phyloP scores from a whole-genome alignment of 352 stramenopile species.

The Globisporangium camurandrum region DNA sequence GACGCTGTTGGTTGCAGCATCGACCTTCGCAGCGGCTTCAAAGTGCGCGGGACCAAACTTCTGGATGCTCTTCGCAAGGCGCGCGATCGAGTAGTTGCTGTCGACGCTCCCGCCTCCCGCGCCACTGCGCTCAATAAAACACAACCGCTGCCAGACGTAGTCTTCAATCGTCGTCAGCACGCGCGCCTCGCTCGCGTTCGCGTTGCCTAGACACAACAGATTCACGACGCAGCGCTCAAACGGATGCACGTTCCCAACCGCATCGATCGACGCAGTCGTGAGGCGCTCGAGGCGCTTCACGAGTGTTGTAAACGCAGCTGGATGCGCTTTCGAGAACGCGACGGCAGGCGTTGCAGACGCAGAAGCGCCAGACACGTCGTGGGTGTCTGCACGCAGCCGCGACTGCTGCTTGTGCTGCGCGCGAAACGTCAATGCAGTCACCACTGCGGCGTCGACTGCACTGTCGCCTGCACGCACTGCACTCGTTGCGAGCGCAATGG shows the following conservation, averaged over 20 bases:
- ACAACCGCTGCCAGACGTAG: constrained; percentile 81
- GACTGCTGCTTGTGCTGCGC: constrained; percentile 59
- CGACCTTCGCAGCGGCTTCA: constrained; percentile 32
- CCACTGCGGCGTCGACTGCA: constrained; percentile 45
- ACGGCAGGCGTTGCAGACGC: constrained; percentile 24
- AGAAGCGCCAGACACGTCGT: too few species aligned
- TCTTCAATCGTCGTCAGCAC: constrained; percentile 81
- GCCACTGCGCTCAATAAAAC: constrained; percentile 58
- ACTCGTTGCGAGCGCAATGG: constrained; percentile 42
- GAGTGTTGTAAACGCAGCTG: constrained; percentile 50
- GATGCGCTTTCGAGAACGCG: constrained; percentile 65
- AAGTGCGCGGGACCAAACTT: constrained; percentile 72
- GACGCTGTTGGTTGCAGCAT: constrained; percentile 26
- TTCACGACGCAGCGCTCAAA: constrained; percentile 82
- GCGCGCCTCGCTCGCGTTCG: constrained; percentile 64
- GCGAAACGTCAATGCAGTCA: constrained; percentile 53
- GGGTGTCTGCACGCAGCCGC: constrained; percentile 24
- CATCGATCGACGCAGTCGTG: constrained; percentile 63
- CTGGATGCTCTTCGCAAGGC: constrained; percentile 63
- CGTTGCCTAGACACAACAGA: constrained; percentile 66
- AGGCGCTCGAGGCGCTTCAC: constrained; percentile 64
- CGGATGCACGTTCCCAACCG: constrained; percentile 58
- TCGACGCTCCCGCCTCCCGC: constrained; percentile 29
- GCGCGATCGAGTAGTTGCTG: constrained; percentile 53
- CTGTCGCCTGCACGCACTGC: constrained; percentile 31